A percentile compares a stretch with the other conserved stretches of the same genome.
Evolutionary conservation across 257 asterid genomes (phyloP).

Genomic region (Petunia secreta): DNA sequence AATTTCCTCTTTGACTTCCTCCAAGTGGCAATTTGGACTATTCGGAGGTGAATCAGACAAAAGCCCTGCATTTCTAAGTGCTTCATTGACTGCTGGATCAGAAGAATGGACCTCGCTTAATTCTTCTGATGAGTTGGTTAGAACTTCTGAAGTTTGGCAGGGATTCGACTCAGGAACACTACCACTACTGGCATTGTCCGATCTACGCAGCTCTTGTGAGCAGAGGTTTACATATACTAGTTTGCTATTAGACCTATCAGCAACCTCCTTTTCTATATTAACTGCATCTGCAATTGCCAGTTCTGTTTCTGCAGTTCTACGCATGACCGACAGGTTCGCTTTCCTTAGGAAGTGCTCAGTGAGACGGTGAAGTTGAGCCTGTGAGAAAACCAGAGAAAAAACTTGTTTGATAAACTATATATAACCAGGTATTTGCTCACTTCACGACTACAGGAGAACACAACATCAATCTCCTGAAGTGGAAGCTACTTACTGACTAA

Average conservation of each 20-base stretch:
- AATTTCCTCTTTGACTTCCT: constrained; percentile 40
- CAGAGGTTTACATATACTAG: constrained; percentile 86
- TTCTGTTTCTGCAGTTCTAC: constrained; percentile 86
- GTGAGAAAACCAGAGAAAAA: constrained; percentile 21
- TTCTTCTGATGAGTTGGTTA: constrained; percentile 41
- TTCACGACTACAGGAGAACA: constrained; percentile 1
- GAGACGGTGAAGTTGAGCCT: constrained; percentile 96
- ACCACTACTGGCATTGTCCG: constrained; percentile 41
- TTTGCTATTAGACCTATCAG: constrained; percentile 90
- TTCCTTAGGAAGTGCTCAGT: constrained; percentile 83
- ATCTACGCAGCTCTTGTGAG: constrained; percentile 84
- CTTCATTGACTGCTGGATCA: constrained; percentile 68
- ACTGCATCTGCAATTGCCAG: constrained; percentile 96
- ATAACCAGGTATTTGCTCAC: constrained; percentile 3
- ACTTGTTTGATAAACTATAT: constrained; percentile 1
- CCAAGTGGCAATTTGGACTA: constrained; percentile 60
- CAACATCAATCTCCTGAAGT: neutral
- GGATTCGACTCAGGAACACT: constrained; percentile 46
- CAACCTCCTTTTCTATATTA: constrained; percentile 84
- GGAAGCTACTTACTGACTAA: neutral
- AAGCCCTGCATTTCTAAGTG: constrained; percentile 83
- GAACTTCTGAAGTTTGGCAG: constrained; percentile 46
- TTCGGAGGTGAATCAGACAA: constrained; percentile 90
- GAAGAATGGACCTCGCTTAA: constrained; percentile 40
- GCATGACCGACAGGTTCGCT: constrained; percentile 55